phyloP scores from a whole-genome alignment of 495 filamentous ascomycete species.

The Penicillium subrubescens region DNA sequence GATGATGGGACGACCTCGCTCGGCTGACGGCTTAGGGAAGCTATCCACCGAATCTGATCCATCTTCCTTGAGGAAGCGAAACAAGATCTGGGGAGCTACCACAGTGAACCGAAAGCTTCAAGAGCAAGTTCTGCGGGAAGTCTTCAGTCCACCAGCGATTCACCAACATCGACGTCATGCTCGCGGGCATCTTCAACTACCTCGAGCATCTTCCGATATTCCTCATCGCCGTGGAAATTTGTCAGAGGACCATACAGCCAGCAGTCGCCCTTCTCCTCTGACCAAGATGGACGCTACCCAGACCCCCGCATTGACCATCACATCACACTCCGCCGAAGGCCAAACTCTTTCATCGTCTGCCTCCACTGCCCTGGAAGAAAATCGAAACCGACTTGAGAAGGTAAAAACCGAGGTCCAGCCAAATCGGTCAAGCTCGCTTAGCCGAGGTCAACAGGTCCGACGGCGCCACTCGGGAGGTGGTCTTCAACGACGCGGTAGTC shows the following conservation, averaged over 20 bases:
- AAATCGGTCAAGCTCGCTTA: slow-evolving; percentile 38
- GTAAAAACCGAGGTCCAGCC: slow-evolving; percentile 33
- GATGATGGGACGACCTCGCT: slow-evolving; percentile 19
- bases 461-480: slow-evolving; percentile 81
- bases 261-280: slow-evolving; percentile 23
- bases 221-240: slow-evolving; percentile 33
- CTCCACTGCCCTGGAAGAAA: slow-evolving; percentile 43
- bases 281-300: slow-evolving; percentile 19
- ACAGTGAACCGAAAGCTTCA: slow-evolving; percentile 85
- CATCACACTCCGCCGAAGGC: slow-evolving; percentile 25
- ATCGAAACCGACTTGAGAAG: slow-evolving; percentile 38
- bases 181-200: slow-evolving; percentile 61
- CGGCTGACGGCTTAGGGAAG: slow-evolving; percentile 18
- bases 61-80: slow-evolving; percentile 40
- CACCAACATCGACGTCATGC: slow-evolving; percentile 64
- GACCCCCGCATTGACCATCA: slow-evolving; percentile 37
- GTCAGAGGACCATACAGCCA: slow-evolving; percentile 36
- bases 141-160: slow-evolving; percentile 83
- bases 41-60: slow-evolving; percentile 21
- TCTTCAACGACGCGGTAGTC: slow-evolving; percentile 66
- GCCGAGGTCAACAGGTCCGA: slow-evolving; percentile 35
- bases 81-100: slow-evolving; percentile 90
- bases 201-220: slow-evolving; percentile 43
- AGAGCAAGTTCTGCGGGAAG: slow-evolving; percentile 91
- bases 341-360: slow-evolving; percentile 46